Percentiles rank a stretch among this genome's conserved stretches.
Conservation (phyloP, 1,139 yeast genomes). For the Yamadazyma dushanensis region DNA sequence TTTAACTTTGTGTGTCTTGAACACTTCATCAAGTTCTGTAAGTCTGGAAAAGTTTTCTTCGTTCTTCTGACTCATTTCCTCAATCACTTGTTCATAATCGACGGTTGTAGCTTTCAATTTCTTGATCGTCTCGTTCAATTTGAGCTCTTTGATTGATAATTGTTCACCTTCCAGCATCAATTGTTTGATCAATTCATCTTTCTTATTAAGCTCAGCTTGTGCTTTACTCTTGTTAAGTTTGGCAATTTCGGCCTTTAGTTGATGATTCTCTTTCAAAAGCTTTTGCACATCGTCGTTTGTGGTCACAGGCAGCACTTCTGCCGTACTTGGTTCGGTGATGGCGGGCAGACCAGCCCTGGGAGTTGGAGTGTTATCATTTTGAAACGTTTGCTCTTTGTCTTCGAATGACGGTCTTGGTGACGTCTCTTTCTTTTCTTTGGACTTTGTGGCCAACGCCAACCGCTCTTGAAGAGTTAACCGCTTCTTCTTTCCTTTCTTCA, state of each 20-base stretch:
- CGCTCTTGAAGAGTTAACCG: conserved; percentile 76
- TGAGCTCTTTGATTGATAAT: conserved; percentile 72
- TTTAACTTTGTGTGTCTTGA: conserved; percentile 28
- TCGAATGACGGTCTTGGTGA: not conserved
- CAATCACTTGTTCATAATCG: conserved; percentile 40
- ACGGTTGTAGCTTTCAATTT: conserved; percentile 53
- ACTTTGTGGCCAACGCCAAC: conserved; percentile 75
- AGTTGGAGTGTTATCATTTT: not conserved
- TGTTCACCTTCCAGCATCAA: conserved; percentile 78
- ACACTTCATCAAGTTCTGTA: conserved; percentile 34
- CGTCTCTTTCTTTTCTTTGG: conserved; percentile 26
- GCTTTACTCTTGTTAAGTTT: conserved; percentile 7
- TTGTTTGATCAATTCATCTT: conserved; percentile 57
- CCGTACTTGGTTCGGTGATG: not conserved
- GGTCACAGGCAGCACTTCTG: not conserved
- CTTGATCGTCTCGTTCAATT: conserved; percentile 66
- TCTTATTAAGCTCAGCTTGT: conserved; percentile 36
- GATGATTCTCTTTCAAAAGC: conserved; percentile 10
- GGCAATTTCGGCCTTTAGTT: conserved; percentile 5
- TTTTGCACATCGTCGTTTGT: conserved; percentile 5
- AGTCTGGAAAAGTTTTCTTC: conserved; percentile 28
- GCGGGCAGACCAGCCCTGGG: not conserved
- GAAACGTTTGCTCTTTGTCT: not conserved
- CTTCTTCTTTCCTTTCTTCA: conserved; percentile 28
- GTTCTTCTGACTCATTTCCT: conserved; percentile 31